Conservation (phyloP, 73 alveolate genomes). For the Breviolum minutum region DNA sequence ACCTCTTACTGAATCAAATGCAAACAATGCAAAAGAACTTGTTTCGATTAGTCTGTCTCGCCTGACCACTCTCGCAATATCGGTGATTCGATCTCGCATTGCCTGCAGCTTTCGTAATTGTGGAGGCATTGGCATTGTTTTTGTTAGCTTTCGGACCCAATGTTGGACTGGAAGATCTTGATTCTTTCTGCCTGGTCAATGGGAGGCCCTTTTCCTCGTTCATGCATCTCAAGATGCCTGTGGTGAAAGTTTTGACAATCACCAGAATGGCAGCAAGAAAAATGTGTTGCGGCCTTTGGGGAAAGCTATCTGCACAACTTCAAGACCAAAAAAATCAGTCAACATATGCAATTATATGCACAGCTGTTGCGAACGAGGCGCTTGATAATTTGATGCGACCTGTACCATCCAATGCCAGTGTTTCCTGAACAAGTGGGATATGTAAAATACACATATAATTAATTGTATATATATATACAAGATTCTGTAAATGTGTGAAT, state of each 20-base stretch:
- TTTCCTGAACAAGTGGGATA: background rate
- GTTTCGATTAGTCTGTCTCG: background rate
- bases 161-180: too few relatives aligned
- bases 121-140: background rate
- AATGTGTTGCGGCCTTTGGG: background rate
- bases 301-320: background rate
- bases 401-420: conserved; percentile 15
- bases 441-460: too few relatives aligned
- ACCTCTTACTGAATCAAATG: too few relatives aligned
- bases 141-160: background rate
- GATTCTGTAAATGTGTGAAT: background rate
- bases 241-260: background rate
- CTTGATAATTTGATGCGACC: background rate
- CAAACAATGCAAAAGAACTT: background rate
- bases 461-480: too few relatives aligned
- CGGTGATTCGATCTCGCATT: conserved; percentile 78
- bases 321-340: background rate
- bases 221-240: conserved; percentile 94
- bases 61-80: conserved; percentile 81
- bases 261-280: too few relatives aligned
- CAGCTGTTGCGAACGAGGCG: background rate
- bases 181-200: conserved; percentile 76
- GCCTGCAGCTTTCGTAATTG: conserved; percentile 3
- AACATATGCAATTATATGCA: background rate
- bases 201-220: conserved; percentile 92